Base-by-base conservation (phyloP, 768 basidiomycete genomes). In the Rhodotorula babjevae region DNA sequence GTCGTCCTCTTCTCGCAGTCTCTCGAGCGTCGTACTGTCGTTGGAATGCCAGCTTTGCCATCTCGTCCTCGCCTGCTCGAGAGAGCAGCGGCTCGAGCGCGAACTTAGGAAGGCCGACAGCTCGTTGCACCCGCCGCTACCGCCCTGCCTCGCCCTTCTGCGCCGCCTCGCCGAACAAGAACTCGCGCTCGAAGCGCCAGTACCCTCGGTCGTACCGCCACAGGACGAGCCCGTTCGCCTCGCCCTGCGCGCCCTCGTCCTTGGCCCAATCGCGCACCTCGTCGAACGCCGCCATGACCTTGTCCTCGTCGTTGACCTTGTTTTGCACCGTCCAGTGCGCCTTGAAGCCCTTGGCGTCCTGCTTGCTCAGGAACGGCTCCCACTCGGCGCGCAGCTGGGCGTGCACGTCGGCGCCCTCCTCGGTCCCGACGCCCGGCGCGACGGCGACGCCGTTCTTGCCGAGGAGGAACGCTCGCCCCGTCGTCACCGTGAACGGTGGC, bases 311-410 rank as follows among this genome's bases (percentile, higher is more conserved):
- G 18, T 65, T 63, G n/a, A 65, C 67, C 71, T 72, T 72, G 63
- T 72, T 72, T 42, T 61, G 31, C 52, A 68, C 60, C 25, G 71
- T 72, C 71, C 71, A 72, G 40, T 72, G 71, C 57, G 71, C 71
- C 52, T 57, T 55, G 63, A 72, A 72, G 16, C 14, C 40, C 44
- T 72, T 72, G 23, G 55, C 29, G 63, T 72, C 71, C 46, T 72
- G 71, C 63, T 72, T 63, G 46, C 62, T 64, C 59, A 72, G 56
- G 53, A 68, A 72, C n/a, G 12, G 31, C n/a, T 18, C 21, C 62
- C 63, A 72, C 67, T 40, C 27, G 31, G 60, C 52, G 44, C 62
- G 46, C 62, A 72, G 56, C 57, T 36, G 50, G 21, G 58, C 71
- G 33, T 72, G 71, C 1, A 72, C 53, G 11, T 14, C 1, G 15